Percentiles rank a stretch among this genome's conserved stretches.
Conservation (phyloP, 2,329 filamentous ascomycete species). For the Hirsutella minnesotensis region DNA sequence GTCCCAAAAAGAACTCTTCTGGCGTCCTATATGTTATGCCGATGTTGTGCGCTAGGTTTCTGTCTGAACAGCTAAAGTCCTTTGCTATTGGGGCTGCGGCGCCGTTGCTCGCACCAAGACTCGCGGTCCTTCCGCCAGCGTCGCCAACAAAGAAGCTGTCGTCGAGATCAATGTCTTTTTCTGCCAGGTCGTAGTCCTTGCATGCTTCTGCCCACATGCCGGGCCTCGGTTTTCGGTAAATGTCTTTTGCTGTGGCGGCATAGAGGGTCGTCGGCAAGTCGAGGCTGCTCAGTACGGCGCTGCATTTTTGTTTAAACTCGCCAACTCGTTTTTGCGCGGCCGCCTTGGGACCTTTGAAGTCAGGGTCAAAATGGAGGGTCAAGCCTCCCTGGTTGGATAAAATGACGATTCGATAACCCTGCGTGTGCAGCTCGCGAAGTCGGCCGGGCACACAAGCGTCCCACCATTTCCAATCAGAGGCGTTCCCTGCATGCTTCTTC, state of each 20-base stretch:
- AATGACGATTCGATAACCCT: constrained; percentile 67
- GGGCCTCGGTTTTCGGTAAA: constrained; percentile 72
- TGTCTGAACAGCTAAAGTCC: constrained; percentile 55
- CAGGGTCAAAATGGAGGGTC: constrained; percentile 61
- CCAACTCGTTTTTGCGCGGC: constrained; percentile 48
- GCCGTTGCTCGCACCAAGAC: constrained; percentile 3
- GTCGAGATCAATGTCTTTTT: constrained; percentile 51
- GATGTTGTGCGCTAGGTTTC: constrained; percentile 77
- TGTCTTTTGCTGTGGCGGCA: constrained; percentile 73
- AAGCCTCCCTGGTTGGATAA: constrained; percentile 86
- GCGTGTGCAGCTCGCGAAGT: constrained; percentile 55
- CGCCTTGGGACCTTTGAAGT: constrained; percentile 50
- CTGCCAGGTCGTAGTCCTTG: constrained; percentile 46
- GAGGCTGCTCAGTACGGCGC: constrained; percentile 55
- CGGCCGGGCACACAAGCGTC: constrained; percentile 54
- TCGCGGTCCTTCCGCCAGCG: constrained; percentile 52
- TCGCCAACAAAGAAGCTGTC: constrained; percentile 83
- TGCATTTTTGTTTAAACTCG: constrained; percentile 76
- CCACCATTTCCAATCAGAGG: constrained; percentile 94
- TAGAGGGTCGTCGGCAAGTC: constrained; percentile 72
- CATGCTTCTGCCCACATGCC: constrained; percentile 73
- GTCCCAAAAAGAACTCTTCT: constrained; percentile 78
- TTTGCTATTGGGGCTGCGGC: constrained; percentile 23
- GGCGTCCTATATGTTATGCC: constrained; percentile 74
- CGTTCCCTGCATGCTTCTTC: constrained; percentile 60